Evolutionary conservation across 2,329 filamentous ascomycete species (phyloP).

Genomic region (Cercospora sp.): DNA sequence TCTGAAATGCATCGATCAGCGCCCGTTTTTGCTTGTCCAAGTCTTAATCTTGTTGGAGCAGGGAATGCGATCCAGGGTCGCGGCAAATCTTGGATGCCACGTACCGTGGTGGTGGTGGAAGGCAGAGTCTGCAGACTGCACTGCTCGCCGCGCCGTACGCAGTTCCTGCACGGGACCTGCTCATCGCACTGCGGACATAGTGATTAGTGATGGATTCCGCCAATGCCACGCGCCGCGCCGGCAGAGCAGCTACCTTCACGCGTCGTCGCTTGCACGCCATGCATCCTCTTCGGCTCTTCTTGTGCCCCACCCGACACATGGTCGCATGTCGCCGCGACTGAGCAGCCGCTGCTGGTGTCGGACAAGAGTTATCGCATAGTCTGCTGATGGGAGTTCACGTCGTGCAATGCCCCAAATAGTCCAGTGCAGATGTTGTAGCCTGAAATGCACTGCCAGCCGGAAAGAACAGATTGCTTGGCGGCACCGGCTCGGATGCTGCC

Average conservation of each 20-base stretch:
- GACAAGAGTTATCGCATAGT: background rate
- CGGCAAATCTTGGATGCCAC: background rate
- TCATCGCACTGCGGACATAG: constrained; percentile 15
- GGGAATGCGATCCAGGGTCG: background rate
- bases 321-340: background rate
- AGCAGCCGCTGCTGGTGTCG: background rate
- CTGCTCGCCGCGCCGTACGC: constrained; percentile 18
- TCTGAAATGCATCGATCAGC: background rate
- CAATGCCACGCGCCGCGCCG: too few relatives aligned
- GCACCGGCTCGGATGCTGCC: background rate
- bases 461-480: background rate
- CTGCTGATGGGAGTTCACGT: background rate
- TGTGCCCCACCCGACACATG: constrained; percentile 21
- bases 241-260: constrained; percentile 14
- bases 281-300: constrained; percentile 20
- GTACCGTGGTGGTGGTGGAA: constrained; percentile 18
- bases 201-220: too few relatives aligned
- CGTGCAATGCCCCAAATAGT: background rate
- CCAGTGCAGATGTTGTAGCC: background rate
- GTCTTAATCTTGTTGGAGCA: too few relatives aligned
- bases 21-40: too few relatives aligned
- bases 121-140: constrained; percentile 17
- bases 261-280: constrained; percentile 21
- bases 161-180: constrained; percentile 20
- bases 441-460: background rate